These are phyloP conservation scores for Mortierella sp. DNA, from an alignment of 371 early-diverging fungal species.

Conservation along the genomic window DNA sequence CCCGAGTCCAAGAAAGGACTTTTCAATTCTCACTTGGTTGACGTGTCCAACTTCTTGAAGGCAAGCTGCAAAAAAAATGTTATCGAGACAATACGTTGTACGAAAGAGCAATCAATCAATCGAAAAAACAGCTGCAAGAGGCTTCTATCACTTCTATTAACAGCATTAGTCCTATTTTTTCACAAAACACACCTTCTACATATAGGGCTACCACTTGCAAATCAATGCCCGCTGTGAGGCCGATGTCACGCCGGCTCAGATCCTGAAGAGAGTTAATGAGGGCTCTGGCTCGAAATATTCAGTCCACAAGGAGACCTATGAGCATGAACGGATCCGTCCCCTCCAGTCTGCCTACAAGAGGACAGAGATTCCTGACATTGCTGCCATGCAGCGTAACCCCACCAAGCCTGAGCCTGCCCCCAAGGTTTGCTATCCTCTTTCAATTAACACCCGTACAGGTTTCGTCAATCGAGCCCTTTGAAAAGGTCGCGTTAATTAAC, in stretches of 20 bases:
- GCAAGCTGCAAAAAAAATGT: conserved; percentile 53
- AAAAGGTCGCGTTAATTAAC: neutral
- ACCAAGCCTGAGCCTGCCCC: conserved; percentile 72
- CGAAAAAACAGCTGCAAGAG: neutral
- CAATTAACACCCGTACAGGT: too few relatives aligned
- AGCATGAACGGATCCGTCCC: conserved; percentile 57
- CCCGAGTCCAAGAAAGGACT: conserved; percentile 93
- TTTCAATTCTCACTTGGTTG: conserved; percentile 86
- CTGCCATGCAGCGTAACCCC: conserved; percentile 70
- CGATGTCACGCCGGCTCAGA: conserved; percentile 86
- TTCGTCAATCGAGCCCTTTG: neutral
- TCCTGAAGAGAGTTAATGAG: conserved; percentile 89
- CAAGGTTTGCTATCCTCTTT: conserved; percentile 21
- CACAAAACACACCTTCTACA: too few relatives aligned
- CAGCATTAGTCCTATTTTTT: neutral
- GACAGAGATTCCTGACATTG: conserved; percentile 76
- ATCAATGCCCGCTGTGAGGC: conserved; percentile 90
- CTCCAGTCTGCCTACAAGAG: conserved; percentile 74
- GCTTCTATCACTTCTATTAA: conserved; percentile 2
- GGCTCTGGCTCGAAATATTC: conserved; percentile 94
- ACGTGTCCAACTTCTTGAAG: conserved; percentile 84
- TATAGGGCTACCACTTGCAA: conserved; percentile 88
- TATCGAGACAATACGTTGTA: neutral
- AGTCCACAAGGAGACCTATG: conserved; percentile 74
- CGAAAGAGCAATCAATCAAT: neutral